A percentile compares a stretch with the other conserved stretches of the same genome.
Conservation (phyloP, 305 asterid genomes). For the Stenogyne calaminthoides region DNA sequence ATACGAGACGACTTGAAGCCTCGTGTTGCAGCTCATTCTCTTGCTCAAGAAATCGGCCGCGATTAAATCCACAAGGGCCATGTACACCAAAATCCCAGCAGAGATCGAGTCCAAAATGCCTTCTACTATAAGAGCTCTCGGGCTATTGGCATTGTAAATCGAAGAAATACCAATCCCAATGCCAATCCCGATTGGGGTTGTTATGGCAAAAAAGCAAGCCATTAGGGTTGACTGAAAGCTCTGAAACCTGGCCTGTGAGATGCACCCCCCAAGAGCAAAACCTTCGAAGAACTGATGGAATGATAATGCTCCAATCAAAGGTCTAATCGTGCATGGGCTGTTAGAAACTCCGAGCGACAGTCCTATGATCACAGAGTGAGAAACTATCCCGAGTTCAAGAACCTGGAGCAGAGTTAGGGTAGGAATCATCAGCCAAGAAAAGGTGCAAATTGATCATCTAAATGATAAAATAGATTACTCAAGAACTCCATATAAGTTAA, state of each 20-base stretch:
- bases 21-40: slow-evolving; percentile 86
- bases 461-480: not conserved
- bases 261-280: slow-evolving; percentile 94
- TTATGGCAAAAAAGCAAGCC: slow-evolving; percentile 87
- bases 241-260: slow-evolving; percentile 74
- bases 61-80: slow-evolving; percentile 89
- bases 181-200: slow-evolving; percentile 82
- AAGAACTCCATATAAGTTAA: not conserved
- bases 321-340: slow-evolving; percentile 87
- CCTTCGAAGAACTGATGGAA: slow-evolving; percentile 96
- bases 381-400: slow-evolving; percentile 89
- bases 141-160: slow-evolving; percentile 65
- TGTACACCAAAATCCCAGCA: slow-evolving; percentile 86
- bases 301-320: slow-evolving; percentile 80
- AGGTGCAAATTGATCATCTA: not conserved
- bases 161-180: slow-evolving; percentile 67
- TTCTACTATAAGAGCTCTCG: slow-evolving; percentile 71
- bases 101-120: slow-evolving; percentile 79
- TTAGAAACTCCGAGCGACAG: slow-evolving; percentile 86
- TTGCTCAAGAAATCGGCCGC: slow-evolving; percentile 96
- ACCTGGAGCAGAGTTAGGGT: slow-evolving; percentile 58
- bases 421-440: not conserved
- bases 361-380: slow-evolving; percentile 89
- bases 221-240: slow-evolving; percentile 61
- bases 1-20: slow-evolving; percentile 75